Conservation (phyloP, 108 stramenopile genomes). For the Aurantiochytrium sp. region DNA sequence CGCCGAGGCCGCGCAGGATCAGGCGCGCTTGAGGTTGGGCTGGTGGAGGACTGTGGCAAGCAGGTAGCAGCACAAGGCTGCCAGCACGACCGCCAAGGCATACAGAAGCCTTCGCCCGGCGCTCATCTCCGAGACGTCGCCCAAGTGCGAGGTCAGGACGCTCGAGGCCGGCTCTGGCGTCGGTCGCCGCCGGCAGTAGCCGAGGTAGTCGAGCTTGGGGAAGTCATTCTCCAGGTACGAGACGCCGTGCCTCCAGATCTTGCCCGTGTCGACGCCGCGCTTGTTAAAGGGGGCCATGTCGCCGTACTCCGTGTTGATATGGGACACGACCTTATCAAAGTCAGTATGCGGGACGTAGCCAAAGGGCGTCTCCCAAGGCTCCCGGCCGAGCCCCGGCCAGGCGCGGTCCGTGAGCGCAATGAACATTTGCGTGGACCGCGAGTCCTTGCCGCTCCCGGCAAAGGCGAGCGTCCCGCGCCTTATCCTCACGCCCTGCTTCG, state of each 20-base stretch:
- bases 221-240: background rate
- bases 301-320: slow-evolving; percentile 35
- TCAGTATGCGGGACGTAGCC: background rate
- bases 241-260: background rate
- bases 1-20: background rate
- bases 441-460: slow-evolving; percentile 40
- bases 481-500: slow-evolving; percentile 1
- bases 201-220: background rate
- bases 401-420: slow-evolving; percentile 31
- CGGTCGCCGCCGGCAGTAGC: background rate
- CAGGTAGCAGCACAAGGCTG: background rate
- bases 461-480: slow-evolving; percentile 32
- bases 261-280: background rate
- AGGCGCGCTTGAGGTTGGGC: background rate
- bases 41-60: background rate
- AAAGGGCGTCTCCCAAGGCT: slow-evolving; percentile 40
- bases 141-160: background rate
- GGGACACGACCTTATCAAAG: background rate
- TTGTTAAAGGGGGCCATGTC: slow-evolving; percentile 40
- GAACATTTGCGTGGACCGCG: slow-evolving; percentile 33
- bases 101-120: no score
- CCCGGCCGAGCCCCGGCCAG: slow-evolving; percentile 28
- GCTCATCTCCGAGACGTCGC: background rate
- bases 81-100: background rate
- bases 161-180: background rate